Conservation (phyloP, 1,284 basidiomycete genomes). For the Volvariella surrecta region DNA sequence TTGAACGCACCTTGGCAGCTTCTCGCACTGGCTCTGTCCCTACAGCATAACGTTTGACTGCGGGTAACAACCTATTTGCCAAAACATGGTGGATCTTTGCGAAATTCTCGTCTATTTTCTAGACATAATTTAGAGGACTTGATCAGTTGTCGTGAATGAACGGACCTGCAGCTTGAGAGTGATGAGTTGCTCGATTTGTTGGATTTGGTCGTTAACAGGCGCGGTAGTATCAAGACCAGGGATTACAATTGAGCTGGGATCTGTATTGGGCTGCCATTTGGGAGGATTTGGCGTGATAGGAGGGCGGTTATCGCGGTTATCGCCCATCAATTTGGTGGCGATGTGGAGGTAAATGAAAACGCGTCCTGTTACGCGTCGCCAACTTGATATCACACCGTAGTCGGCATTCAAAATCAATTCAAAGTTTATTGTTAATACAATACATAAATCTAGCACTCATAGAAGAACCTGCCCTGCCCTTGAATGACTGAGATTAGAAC, state of each 20-base stretch:
- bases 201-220: conserved; percentile 77
- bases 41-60: conserved; percentile 83
- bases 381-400: conserved; percentile 8
- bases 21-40: conserved; percentile 84
- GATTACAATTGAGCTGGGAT: conserved; percentile 58
- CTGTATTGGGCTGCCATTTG: conserved; percentile 57
- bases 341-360: too few relatives aligned
- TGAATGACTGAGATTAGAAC: too few relatives aligned
- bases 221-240: conserved; percentile 71
- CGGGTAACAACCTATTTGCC: conserved; percentile 74
- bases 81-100: conserved; percentile 85
- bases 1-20: conserved; percentile 65
- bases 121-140: conserved; percentile 7
- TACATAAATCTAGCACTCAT: too few relatives aligned
- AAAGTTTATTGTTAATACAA: too few relatives aligned
- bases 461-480: too few relatives aligned
- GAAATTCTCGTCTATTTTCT: conserved; percentile 94
- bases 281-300: conserved; percentile 38
- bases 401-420: too few relatives aligned
- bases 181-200: conserved; percentile 94
- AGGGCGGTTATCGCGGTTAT: conserved; percentile 2
- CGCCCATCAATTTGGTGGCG: too few relatives aligned
- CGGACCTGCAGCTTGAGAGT: conserved; percentile 77
- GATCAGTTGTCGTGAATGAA: conserved; percentile 7
- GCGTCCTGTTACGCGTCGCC: conserved; percentile 8